These are phyloP conservation scores for Zymoseptoria passerinii DNA, from an alignment of 2,329 filamentous ascomycete genomes.

Conservation along the genomic window DNA sequence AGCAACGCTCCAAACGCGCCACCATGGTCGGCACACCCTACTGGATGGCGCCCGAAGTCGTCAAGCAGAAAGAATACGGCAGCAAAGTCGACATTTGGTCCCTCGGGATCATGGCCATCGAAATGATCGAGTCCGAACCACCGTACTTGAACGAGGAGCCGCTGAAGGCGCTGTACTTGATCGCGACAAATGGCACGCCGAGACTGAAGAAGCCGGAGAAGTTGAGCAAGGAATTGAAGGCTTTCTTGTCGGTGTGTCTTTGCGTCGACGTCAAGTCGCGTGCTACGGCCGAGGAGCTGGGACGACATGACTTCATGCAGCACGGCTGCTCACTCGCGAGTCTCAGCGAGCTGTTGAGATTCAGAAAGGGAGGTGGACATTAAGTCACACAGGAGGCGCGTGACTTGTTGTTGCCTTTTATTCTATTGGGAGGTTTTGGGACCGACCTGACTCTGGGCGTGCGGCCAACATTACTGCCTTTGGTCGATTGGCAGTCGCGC, in stretches of 20 bases:
- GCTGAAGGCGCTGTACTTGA: slow-evolving; percentile 91
- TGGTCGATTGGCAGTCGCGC: neutral
- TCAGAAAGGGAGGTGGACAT: slow-evolving; percentile 59
- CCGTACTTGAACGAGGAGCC: slow-evolving; percentile 98
- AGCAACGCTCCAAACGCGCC: slow-evolving; percentile 91
- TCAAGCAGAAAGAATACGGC: slow-evolving; percentile 98
- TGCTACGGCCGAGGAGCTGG: slow-evolving; percentile 80
- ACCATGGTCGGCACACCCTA: slow-evolving; percentile 99
- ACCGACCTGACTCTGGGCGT: neutral
- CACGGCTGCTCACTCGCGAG: slow-evolving; percentile 77
- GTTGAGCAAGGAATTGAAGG: slow-evolving; percentile 94
- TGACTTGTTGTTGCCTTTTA: neutral
- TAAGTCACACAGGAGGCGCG: slow-evolving; percentile 13
- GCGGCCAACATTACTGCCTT: neutral
- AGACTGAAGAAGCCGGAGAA: slow-evolving; percentile 97
- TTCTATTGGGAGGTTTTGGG: neutral
- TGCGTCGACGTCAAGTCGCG: slow-evolving; percentile 94
- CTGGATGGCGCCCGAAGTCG: slow-evolving; percentile 99
- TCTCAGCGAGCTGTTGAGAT: slow-evolving; percentile 78
- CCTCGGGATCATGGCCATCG: slow-evolving; percentile 97
- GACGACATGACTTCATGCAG: slow-evolving; percentile 89
- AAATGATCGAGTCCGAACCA: slow-evolving; percentile 98
- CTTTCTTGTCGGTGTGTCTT: slow-evolving; percentile 89
- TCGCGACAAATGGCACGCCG: slow-evolving; percentile 95
- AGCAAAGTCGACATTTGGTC: slow-evolving; percentile 99